Base-by-base conservation (phyloP, 2,329 filamentous ascomycete genomes). In the Chaetoscypha palmicola region DNA sequence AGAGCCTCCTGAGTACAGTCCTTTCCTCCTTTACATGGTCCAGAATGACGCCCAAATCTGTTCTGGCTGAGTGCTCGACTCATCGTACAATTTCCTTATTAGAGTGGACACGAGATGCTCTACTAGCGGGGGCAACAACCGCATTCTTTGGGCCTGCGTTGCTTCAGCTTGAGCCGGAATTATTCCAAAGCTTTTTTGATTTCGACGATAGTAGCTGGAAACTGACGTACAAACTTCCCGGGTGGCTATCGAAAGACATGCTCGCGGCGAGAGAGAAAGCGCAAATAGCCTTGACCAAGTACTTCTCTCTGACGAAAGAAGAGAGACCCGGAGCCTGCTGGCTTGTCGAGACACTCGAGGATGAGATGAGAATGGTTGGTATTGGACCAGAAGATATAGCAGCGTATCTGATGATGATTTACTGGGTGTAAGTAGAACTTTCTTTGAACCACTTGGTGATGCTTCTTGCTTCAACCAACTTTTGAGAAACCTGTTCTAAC, bases 171-270 rank as follows among this genome's bases (percentile, higher is more conserved):
- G 34, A 47, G 10, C 23, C 40, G 2, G 16, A 31, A 20, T n/a
- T 47, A 7, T 21, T 22, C 7, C 5, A 35, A n/a, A 31, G n/a
- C 36, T 43, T 43, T 17, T n/a, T 14, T 4, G 22, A 39, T 2
- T 47, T 47, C 31, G 39, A 47, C 23, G 40, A 32, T n/a, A 17
- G 28, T 17, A 22, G 17, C 12, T 47, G 39, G 45, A 24, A 43
- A 19, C n/a, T 43, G 4, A 19, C 30, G 4, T 43, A 43, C 33
- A 17, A 35, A 11, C 22, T 34, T 43, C 39, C 39, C 2, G 31
- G 17, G 10, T 23, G 35, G 4, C 21, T 33, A 12, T n/a, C 26
- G 3, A 22, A 17, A 5, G 16, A 24, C 5, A 38, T 47, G 35
- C 3, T 12, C 9, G 20, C 7, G 11, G 31, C 28, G 4, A 37